Percentiles rank a stretch among this genome's conserved stretches.
Conservation (phyloP, 495 filamentous ascomycete species). For the Cryomyces minteri region DNA sequence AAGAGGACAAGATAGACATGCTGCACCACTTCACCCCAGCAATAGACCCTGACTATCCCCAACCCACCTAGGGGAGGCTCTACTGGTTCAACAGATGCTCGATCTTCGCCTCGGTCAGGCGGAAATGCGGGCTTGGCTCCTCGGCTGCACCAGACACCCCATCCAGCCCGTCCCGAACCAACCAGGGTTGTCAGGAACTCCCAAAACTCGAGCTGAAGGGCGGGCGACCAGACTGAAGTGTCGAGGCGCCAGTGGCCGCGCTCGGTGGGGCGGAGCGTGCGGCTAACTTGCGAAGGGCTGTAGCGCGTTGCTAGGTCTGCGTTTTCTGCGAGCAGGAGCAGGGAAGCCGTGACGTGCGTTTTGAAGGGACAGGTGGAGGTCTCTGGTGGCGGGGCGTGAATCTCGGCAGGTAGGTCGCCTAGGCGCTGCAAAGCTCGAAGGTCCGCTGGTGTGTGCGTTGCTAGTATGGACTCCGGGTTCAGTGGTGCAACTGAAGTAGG, state of each 20-base stretch:
- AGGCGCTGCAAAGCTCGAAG: too few relatives aligned
- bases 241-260: slow-evolving; percentile 11
- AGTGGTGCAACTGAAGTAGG: too few relatives aligned
- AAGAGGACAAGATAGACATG: slow-evolving; percentile 11
- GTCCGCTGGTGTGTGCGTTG: too few relatives aligned
- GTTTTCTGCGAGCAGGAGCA: slow-evolving; percentile 1
- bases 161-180: slow-evolving; percentile 4
- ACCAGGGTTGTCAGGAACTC: slow-evolving; percentile 4
- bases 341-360: neutral
- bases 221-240: slow-evolving; percentile 1
- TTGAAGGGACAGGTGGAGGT: neutral
- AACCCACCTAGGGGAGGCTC: neutral
- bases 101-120: neutral
- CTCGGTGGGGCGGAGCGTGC: slow-evolving; percentile 5
- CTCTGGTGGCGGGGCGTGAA: neutral
- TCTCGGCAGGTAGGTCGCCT: neutral
- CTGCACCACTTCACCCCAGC: slow-evolving; percentile 14
- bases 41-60: slow-evolving; percentile 10
- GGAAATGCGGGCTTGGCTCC: neutral
- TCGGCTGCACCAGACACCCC: slow-evolving; percentile 11
- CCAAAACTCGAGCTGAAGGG: slow-evolving; percentile 8
- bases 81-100: neutral
- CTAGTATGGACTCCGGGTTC: too few relatives aligned
- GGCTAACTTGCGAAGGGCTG: slow-evolving; percentile 1
- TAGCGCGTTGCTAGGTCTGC: neutral